Evolutionary conservation across 78 protist genomes (phyloP), one percentile per base, ranked within the genome.

Genomic region (Polysphondylium violaceum): DNA sequence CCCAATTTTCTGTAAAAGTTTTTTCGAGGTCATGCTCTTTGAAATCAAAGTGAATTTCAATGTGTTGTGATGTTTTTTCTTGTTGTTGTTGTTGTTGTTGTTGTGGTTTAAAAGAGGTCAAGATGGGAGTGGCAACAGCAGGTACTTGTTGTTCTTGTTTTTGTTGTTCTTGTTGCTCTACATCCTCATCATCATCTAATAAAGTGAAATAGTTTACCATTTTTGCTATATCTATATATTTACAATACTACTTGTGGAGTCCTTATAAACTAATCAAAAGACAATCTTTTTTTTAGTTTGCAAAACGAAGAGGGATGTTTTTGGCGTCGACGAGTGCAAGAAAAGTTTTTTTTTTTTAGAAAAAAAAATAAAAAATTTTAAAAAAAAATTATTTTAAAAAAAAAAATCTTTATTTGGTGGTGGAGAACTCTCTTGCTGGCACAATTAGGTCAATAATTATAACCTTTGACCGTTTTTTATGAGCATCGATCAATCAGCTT

Each of bases 151-250:
- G 44, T 47, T 73, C 27, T 61, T 41, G 29, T 76, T 35, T 50
- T 36, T 17, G 50, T 60, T 68, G 50, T 41, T 68, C 75, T 68
- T 19, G 47, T 3, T 67, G 21, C 14, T 14, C 76, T 27, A 69
- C 90, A 14, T 83, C 90, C 53, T 83, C 90, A 14, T 71, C 76
- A 27, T 83, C 61, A 3, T 67, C 60, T 11, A 83, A 25, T 58
- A 83, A 44, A 23, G 67, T 83, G 60, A 83, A 83, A 58, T 83
- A 83, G 35, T 83, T 83, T 14, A 40, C 65, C 78, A 69, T 83
- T 55, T 36, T 64, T 21, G 29, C 2, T 43, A 12, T 61, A 61
- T 60, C 12, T 60, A 17, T 60, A 23, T n/a, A 3, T 36, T 7
- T 58, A 11, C 53, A 47, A 47, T 14, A 47, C 8, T 47, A 14